Percentiles rank a stretch among this genome's conserved stretches.
Conservation (phyloP, 2,329 filamentous ascomycete genomes). For the Cordyceps pruinosa region DNA sequence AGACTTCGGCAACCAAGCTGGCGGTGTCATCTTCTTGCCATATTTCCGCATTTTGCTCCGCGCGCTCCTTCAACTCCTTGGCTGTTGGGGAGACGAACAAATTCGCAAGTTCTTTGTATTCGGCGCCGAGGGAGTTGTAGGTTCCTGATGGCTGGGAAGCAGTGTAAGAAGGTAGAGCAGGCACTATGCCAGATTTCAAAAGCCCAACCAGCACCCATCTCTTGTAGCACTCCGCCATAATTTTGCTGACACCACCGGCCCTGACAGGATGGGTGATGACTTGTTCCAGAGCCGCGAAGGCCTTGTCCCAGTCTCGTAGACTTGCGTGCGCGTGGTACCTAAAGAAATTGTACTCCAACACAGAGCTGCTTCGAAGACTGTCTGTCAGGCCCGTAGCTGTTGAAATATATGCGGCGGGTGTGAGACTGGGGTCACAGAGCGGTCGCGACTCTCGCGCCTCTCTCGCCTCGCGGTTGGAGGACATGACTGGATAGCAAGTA, state of each 20-base stretch:
- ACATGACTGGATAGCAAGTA: conserved; percentile 54
- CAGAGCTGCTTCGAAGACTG: conserved; percentile 40
- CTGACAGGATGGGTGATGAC: conserved; percentile 60
- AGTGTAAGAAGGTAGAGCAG: conserved; percentile 49
- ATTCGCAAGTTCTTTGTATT: conserved; percentile 64
- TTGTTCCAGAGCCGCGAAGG: conserved; percentile 54
- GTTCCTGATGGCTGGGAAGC: conserved; percentile 45
- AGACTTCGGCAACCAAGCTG: conserved; percentile 62
- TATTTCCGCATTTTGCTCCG: conserved; percentile 46
- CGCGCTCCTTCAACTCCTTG: conserved; percentile 55
- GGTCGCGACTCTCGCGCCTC: conserved; percentile 28
- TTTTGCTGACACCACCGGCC: conserved; percentile 58
- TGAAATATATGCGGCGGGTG: conserved; percentile 53
- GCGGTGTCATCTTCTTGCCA: conserved; percentile 69
- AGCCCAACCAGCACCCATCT: conserved; percentile 79
- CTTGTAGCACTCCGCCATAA: conserved; percentile 87
- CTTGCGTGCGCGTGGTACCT: conserved; percentile 60
- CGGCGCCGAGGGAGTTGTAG: conserved; percentile 53
- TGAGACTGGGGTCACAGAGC: conserved; percentile 39
- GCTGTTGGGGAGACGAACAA: conserved; percentile 55
- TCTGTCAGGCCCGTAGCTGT: conserved; percentile 49
- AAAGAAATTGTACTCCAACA: conserved; percentile 62
- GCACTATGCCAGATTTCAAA: conserved; percentile 57
- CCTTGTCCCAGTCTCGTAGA: conserved; percentile 54
- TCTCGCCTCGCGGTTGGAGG: conserved; percentile 8